Evolutionary conservation across 148 eudicot genomes (phyloP).

Genomic region (Rhododendron mucronatum): DNA sequence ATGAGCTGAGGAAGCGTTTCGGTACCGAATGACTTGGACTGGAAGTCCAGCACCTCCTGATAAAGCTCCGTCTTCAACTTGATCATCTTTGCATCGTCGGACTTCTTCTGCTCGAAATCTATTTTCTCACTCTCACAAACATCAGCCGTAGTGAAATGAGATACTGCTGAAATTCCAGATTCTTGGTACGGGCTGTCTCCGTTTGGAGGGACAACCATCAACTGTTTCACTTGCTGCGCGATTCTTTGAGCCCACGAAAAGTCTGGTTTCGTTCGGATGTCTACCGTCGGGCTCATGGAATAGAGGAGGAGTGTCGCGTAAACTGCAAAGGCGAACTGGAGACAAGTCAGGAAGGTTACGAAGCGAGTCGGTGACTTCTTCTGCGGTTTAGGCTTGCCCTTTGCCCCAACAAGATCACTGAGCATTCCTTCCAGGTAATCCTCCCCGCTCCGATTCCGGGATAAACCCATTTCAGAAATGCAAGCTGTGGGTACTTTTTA

Average conservation of each 20-base stretch:
- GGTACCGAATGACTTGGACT: constrained; percentile 40
- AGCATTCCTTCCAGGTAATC: constrained; percentile 78
- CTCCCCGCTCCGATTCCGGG: constrained; percentile 49
- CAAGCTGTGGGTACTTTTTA: background rate
- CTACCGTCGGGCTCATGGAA: constrained; percentile 82
- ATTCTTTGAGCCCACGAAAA: constrained; percentile 75
- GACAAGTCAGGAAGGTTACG: constrained; percentile 71
- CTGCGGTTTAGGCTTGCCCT: constrained; percentile 33
- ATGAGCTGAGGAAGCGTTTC: constrained; percentile 69
- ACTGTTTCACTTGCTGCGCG: constrained; percentile 68
- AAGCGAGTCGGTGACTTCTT: constrained; percentile 52
- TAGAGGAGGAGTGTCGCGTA: constrained; percentile 82
- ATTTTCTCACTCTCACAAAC: constrained; percentile 85
- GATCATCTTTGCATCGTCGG: constrained; percentile 70
- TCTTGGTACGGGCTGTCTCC: constrained; percentile 56
- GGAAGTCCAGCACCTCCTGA: constrained; percentile 63
- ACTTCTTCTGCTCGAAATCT: constrained; percentile 85
- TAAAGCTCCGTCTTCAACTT: constrained; percentile 76
- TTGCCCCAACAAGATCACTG: constrained; percentile 55
- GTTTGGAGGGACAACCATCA: constrained; percentile 48
- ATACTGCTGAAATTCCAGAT: constrained; percentile 28
- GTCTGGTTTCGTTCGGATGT: constrained; percentile 68
- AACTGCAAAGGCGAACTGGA: constrained; percentile 78
- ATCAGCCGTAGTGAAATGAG: constrained; percentile 18
- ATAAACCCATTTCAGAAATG: constrained; percentile 34